phyloP scores from a whole-genome alignment of 2,329 filamentous ascomycete genomes.

The Arthroderma uncinatum region DNA sequence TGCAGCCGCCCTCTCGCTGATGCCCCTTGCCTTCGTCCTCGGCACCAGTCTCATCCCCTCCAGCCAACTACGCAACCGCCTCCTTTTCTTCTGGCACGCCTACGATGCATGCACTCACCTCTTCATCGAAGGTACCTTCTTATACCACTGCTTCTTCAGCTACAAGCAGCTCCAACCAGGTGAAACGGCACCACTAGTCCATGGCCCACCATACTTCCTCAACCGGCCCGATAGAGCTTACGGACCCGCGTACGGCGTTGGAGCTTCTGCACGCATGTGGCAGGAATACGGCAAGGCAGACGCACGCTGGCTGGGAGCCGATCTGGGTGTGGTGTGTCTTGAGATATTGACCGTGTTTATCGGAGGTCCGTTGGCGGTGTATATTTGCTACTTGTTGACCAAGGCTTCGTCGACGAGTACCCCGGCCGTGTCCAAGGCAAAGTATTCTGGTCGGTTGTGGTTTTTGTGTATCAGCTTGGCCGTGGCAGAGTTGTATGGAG shows the following conservation, averaged over 20 bases:
- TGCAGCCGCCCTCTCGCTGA: constrained; percentile 43
- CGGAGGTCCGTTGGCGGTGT: constrained; percentile 47
- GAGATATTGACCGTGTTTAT: constrained; percentile 52
- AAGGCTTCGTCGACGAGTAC: constrained; percentile 16
- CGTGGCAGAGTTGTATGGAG: constrained; percentile 53
- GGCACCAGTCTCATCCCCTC: constrained; percentile 43
- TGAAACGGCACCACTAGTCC: constrained; percentile 11
- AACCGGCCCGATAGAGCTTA: constrained; percentile 45
- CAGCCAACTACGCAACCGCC: constrained; percentile 48
- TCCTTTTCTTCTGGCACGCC: constrained; percentile 88
- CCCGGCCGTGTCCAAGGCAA: constrained; percentile 15
- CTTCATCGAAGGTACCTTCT: constrained; percentile 78
- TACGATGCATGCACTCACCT: constrained; percentile 90
- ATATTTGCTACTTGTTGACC: constrained; percentile 44
- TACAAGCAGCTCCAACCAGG: constrained; percentile 38
- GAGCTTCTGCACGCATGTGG: constrained; percentile 47
- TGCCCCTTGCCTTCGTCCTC: constrained; percentile 42
- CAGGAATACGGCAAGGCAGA: constrained; percentile 57
- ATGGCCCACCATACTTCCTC: constrained; percentile 40
- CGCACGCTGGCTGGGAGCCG: constrained; percentile 47
- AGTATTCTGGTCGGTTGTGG: constrained; percentile 33
- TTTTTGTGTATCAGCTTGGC: constrained; percentile 49
- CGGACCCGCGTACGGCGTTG: constrained; percentile 47
- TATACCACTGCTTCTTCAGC: constrained; percentile 88
- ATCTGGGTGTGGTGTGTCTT: constrained; percentile 48